Conservation (phyloP, 495 filamentous ascomycete species). For the Bryoglossum gracile region DNA sequence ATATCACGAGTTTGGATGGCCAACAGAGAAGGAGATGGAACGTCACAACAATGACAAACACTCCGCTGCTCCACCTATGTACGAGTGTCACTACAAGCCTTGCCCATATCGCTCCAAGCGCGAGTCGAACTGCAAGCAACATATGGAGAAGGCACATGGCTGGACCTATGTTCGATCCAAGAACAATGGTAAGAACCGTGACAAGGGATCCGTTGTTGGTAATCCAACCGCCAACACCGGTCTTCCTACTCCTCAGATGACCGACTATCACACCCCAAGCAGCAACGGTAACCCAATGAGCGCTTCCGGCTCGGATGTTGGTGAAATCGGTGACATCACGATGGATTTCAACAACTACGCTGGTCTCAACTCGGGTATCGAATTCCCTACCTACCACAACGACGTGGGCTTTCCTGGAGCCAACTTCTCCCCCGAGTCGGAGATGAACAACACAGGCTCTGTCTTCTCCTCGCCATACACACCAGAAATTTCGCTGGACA, state of each 20-base stretch:
- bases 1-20: constrained; percentile 82
- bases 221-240: constrained; percentile 5
- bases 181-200: constrained; percentile 65
- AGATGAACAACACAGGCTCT: constrained; percentile 11
- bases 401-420: constrained; percentile 16
- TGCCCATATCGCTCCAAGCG: constrained; percentile 94
- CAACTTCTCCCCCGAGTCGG: constrained; percentile 23
- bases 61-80: constrained; percentile 66
- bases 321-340: constrained; percentile 1
- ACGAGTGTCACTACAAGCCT: constrained; percentile 71
- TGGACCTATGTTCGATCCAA: constrained; percentile 88
- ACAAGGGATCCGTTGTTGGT: constrained; percentile 16
- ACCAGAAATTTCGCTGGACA: constrained; percentile 19
- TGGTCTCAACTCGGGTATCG: constrained; percentile 14
- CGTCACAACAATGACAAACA: constrained; percentile 95
- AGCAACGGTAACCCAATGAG: constrained; percentile 18
- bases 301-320: constrained; percentile 19
- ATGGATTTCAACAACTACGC: constrained; percentile 11
- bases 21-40: constrained; percentile 95
- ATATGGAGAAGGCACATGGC: constrained; percentile 97
- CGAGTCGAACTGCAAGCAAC: constrained; percentile 97
- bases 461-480: constrained; percentile 22
- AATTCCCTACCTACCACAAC: constrained; percentile 22
- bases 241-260: constrained; percentile 22
- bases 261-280: constrained; percentile 22